A percentile compares a stretch with the other conserved stretches of the same genome.
phyloP scores from a whole-genome alignment of 2,329 filamentous ascomycete genomes.

The Cytospora paraplurivora region DNA sequence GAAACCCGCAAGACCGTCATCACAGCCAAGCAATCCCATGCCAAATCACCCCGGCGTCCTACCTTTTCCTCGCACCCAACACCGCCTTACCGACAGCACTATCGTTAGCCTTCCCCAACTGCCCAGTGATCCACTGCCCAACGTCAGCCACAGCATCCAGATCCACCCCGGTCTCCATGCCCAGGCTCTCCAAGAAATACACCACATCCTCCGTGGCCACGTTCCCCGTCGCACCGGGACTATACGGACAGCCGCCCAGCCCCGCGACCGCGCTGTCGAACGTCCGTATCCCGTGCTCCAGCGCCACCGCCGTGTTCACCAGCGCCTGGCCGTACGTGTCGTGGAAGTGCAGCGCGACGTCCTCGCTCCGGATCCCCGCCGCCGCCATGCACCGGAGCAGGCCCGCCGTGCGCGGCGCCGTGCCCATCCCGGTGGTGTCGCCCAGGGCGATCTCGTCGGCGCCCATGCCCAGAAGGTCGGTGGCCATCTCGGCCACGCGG shows the following conservation, averaged over 20 bases:
- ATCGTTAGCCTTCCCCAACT: constrained; percentile 64
- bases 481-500: constrained; percentile 66
- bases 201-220: constrained; percentile 84
- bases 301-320: constrained; percentile 76
- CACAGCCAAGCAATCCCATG: neutral
- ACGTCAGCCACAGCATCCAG: constrained; percentile 67
- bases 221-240: constrained; percentile 83
- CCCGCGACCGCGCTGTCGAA: constrained; percentile 83
- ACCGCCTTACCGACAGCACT: constrained; percentile 70
- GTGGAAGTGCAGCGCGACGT: constrained; percentile 83
- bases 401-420: constrained; percentile 67
- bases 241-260: constrained; percentile 82
- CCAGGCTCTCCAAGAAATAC: constrained; percentile 73
- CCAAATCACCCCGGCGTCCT: neutral
- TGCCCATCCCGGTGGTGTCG: constrained; percentile 90
- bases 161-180: constrained; percentile 73
- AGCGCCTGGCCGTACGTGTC: constrained; percentile 85
- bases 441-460: constrained; percentile 89
- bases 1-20: neutral
- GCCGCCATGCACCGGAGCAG: constrained; percentile 65
- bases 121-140: constrained; percentile 70
- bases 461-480: constrained; percentile 76
- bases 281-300: constrained; percentile 75
- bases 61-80: constrained; percentile 49
- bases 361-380: constrained; percentile 68